phyloP scores from a whole-genome alignment of 202 grass and related monocot species.

The Sporobolus alterniflorus region DNA sequence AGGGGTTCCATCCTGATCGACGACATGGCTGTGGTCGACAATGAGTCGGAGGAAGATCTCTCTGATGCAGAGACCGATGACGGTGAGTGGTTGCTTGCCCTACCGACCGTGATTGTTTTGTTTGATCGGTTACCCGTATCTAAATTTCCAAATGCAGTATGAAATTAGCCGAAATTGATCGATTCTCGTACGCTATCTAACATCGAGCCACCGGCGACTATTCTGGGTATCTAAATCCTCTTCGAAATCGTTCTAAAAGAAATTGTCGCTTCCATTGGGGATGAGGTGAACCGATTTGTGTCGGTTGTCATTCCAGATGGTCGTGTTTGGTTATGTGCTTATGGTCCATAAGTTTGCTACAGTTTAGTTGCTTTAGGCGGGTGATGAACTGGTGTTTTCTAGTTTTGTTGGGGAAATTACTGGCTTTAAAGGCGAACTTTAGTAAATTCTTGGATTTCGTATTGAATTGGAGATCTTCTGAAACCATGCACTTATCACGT shows the following conservation, averaged over 20 bases:
- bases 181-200: background rate
- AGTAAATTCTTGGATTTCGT: slow-evolving; percentile 6
- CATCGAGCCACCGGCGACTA: background rate
- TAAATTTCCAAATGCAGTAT: background rate
- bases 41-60: slow-evolving; percentile 51
- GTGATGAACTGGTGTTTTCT: background rate
- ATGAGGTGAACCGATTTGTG: background rate
- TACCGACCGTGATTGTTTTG: background rate
- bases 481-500: background rate
- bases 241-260: background rate
- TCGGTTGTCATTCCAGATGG: background rate
- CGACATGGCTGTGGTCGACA: slow-evolving; percentile 62
- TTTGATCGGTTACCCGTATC: background rate
- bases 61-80: slow-evolving; percentile 56
- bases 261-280: background rate
- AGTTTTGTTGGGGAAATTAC: background rate
- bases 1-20: slow-evolving; percentile 53
- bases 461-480: slow-evolving; percentile 24
- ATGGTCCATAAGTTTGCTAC: background rate
- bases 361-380: background rate
- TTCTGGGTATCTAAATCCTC: background rate
- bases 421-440: background rate
- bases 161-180: background rate
- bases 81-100: slow-evolving; percentile 40
- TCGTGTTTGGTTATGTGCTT: background rate